These are phyloP conservation scores for Cystobasidium slooffiae DNA, from an alignment of 1,284 basidiomycete genomes.

Conservation along the genomic window DNA sequence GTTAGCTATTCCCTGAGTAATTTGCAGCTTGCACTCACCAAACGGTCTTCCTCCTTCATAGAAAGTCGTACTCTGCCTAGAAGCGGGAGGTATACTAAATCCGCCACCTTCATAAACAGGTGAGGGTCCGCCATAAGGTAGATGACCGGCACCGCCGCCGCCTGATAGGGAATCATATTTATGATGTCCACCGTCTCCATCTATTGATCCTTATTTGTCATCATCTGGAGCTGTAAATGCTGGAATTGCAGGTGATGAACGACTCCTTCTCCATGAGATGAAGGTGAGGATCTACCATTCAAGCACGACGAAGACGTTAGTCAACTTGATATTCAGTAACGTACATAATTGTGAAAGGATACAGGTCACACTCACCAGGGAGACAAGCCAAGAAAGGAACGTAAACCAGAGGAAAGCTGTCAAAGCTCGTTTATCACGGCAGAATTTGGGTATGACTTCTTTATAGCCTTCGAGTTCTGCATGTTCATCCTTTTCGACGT, in stretches of 20 bases:
- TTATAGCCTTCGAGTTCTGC: slow-evolving; percentile 39
- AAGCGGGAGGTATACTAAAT: slow-evolving; percentile 17
- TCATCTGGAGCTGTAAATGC: slow-evolving; percentile 32
- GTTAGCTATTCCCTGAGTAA: no score
- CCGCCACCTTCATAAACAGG: slow-evolving; percentile 29
- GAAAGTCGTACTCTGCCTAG: slow-evolving; percentile 43
- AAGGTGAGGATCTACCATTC: slow-evolving; percentile 15
- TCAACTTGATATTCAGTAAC: not conserved
- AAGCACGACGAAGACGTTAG: not conserved
- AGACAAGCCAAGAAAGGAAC: slow-evolving; percentile 43
- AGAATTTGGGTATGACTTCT: slow-evolving; percentile 40
- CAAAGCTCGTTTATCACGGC: slow-evolving; percentile 41
- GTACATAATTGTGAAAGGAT: not conserved
- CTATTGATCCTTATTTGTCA: slow-evolving; percentile 27
- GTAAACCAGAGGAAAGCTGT: slow-evolving; percentile 45
- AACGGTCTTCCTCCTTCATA: slow-evolving; percentile 44
- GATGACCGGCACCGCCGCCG: not conserved
- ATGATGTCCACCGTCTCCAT: slow-evolving; percentile 5
- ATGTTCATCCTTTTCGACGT: slow-evolving; percentile 21
- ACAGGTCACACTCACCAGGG: slow-evolving; percentile 17
- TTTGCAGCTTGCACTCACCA: no score
- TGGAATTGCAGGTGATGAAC: slow-evolving; percentile 26
- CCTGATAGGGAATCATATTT: slow-evolving; percentile 22
- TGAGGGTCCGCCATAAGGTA: slow-evolving; percentile 16
- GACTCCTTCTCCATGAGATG: slow-evolving; percentile 16